These are phyloP conservation scores for Vigna radiata DNA, from an alignment of 306 rosid genomes.

Conservation along the genomic window DNA sequence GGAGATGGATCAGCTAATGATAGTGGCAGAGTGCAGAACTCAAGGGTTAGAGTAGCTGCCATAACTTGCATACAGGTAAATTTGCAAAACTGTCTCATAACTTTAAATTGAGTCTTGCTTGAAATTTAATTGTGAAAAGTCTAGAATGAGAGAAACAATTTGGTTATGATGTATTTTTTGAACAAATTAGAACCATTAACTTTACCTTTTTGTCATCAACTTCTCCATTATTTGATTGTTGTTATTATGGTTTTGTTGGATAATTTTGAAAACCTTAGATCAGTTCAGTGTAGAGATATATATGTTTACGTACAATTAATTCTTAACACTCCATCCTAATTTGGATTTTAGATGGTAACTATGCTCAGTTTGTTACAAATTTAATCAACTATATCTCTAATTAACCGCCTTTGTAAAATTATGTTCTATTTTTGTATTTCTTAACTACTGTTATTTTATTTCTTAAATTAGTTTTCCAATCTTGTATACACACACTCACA, in stretches of 20 bases:
- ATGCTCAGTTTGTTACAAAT: no score
- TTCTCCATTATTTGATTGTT: not conserved
- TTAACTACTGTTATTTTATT: no score
- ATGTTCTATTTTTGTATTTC: no score
- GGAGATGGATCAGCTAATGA: constrained; percentile 76
- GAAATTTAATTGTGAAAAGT: constrained; percentile 21
- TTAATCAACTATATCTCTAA: no score
- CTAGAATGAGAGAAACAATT: constrained; percentile 31
- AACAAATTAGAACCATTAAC: constrained; percentile 10
- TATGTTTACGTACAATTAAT: not conserved
- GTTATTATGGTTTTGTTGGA: not conserved
- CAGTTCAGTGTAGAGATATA: not conserved
- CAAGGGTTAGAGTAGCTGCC: constrained; percentile 88
- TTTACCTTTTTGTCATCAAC: not conserved
- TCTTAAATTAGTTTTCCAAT: no score
- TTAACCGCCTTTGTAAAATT: no score
- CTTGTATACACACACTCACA: no score
- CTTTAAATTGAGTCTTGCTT: constrained; percentile 19
- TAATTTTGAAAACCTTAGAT: not conserved
- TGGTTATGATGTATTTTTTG: not conserved
- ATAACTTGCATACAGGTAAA: constrained; percentile 84
- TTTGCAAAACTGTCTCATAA: constrained; percentile 14
- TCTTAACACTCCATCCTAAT: no score
- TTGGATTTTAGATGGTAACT: no score
- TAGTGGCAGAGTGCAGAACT: constrained; percentile 53